Base-by-base conservation (phyloP, 257 asterid genomes). In the Scutellaria minor region DNA sequence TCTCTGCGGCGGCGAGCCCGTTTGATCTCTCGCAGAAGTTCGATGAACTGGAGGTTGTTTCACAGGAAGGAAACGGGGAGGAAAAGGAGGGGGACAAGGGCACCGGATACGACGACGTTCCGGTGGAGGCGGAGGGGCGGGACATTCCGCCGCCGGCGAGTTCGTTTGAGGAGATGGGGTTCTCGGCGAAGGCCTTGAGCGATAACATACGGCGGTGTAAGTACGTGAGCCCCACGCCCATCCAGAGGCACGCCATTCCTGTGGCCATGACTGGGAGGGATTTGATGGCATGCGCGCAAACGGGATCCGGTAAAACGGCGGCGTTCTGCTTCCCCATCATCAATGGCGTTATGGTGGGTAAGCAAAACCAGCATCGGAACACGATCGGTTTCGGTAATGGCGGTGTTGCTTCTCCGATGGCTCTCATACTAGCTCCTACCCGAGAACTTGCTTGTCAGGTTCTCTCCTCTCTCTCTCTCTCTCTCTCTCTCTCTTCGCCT, bases 281-380 rank as follows among this genome's bases (percentile, higher is more conserved):
- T 56, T 67, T 90, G 64, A 90, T 90, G 97, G 97, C 97, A 2
- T 88, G 93, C 48, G 97, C 97, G 14, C 97, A 90, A 65, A 90
- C 97, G 13, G 97, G 95, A 53, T 90, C 97, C 27, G 95, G 97
- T 3, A 90, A 90, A 70, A 90, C 97, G 45, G 97, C 97, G 11
- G 97, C 97, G 7, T 90, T 88, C 66, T 90, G 95, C 75, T 88
- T 90, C 61, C 95, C 97, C 11, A 85, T 88, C 40, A 90, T 88
- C 57, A 80, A 78, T 59, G 76, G 79, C 78, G 74, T 86, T 67
- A 9, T 80, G 60, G 50, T 27, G 69, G 74, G 63, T 13, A 78
- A 68, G 41, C 71, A 39, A 15, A 15, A 31, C 44, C 37, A 42
- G 6, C 66, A 39, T 1, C 20, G 42, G 53, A 60, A n/a, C n/a